phyloP scores from a whole-genome alignment of 352 stramenopile genomes.

The Globisporangium parvum region DNA sequence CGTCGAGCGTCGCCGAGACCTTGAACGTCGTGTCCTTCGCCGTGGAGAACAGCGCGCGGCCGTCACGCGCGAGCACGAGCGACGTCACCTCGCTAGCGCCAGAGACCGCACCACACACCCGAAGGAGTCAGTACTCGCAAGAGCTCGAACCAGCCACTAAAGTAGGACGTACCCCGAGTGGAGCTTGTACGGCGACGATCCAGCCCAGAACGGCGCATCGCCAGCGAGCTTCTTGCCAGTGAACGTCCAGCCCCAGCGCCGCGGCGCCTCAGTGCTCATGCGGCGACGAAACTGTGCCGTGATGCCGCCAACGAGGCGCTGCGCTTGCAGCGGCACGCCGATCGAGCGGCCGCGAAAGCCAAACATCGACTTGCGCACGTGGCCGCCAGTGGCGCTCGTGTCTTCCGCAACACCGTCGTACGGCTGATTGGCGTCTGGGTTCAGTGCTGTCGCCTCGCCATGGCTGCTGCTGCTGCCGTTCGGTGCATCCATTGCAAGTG shows the following conservation, averaged over 20 bases:
- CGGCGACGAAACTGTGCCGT: conserved; percentile 70
- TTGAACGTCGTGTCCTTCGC: conserved; percentile 77
- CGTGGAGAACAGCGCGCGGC: conserved; percentile 61
- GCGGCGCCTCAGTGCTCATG: conserved; percentile 61
- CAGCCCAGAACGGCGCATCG: conserved; percentile 52
- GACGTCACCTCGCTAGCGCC: conserved; percentile 59
- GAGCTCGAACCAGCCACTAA: not conserved
- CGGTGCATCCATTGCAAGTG: not conserved
- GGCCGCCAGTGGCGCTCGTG: conserved; percentile 18
- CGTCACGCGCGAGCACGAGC: conserved; percentile 51
- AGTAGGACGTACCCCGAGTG: conserved; percentile 47
- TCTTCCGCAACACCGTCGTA: conserved; percentile 26
- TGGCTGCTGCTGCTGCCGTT: conserved; percentile 6
- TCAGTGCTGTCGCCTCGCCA: not conserved
- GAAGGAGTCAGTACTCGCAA: not conserved
- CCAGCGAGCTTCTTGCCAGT: conserved; percentile 22
- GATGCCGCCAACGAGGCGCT: conserved; percentile 65
- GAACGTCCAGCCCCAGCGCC: conserved; percentile 73
- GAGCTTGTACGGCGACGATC: conserved; percentile 58
- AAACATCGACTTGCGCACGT: conserved; percentile 59
- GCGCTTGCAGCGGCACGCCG: conserved; percentile 64
- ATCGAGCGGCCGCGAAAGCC: conserved; percentile 57
- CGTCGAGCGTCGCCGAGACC: conserved; percentile 59
- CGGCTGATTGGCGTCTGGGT: not conserved
- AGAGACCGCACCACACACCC: too few species aligned